A percentile compares a stretch with the other conserved stretches of the same genome.
These are phyloP conservation scores for Sordariomycetes sp. DNA, from an alignment of 2,329 filamentous ascomycete genomes.

Conservation along the genomic window DNA sequence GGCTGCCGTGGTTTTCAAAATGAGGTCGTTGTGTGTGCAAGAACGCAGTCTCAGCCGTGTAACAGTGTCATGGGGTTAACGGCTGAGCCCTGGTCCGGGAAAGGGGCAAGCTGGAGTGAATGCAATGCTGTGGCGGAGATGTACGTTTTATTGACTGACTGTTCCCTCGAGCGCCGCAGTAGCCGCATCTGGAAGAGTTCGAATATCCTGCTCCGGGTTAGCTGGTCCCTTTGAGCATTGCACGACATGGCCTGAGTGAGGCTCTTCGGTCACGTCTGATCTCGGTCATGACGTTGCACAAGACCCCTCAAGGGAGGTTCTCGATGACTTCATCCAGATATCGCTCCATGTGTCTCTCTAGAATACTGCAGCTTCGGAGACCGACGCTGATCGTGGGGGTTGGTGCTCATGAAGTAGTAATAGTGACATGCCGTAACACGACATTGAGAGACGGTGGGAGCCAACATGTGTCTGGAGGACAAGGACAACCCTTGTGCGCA, in stretches of 20 bases:
- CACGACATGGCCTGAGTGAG: too few relatives aligned
- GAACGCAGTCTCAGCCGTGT: too few relatives aligned
- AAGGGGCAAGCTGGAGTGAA: background rate
- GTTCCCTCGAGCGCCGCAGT: conserved; percentile 37
- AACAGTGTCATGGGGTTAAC: too few relatives aligned
- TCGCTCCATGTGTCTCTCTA: too few relatives aligned
- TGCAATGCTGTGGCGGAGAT: conserved; percentile 1
- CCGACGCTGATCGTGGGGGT: too few relatives aligned
- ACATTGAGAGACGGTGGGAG: background rate
- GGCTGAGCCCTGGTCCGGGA: background rate
- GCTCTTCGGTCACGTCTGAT: too few relatives aligned
- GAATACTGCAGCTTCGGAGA: background rate
- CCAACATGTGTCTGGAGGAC: background rate
- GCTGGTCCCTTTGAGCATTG: too few relatives aligned
- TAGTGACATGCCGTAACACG: background rate
- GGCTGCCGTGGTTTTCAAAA: background rate
- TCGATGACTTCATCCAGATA: too few relatives aligned
- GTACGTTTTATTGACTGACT: conserved; percentile 42
- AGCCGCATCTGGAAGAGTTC: conserved; percentile 42
- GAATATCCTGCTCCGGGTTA: conserved; percentile 45
- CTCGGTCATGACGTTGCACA: too few relatives aligned
- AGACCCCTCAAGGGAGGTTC: too few relatives aligned
- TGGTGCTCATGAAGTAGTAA: background rate
- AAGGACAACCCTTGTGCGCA: too few relatives aligned
- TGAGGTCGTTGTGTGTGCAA: background rate